Conservation (phyloP, 1,284 basidiomycete genomes). For the Apiotrichum gracile region DNA sequence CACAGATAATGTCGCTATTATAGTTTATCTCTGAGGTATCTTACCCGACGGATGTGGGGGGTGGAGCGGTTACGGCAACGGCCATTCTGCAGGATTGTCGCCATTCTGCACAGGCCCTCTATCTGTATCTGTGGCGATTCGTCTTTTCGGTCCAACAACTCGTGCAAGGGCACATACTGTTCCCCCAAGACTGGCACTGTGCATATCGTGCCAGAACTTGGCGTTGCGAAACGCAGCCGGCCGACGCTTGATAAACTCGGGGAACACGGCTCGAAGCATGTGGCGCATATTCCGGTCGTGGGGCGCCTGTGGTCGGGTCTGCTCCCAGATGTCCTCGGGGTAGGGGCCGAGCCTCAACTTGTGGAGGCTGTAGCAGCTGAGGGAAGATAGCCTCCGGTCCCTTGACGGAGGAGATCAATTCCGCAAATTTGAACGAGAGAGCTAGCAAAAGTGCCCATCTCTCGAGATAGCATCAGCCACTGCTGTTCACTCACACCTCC, state of each 20-base stretch:
- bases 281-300: conserved; percentile 9
- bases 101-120: conserved; percentile 9
- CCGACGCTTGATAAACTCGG: not conserved
- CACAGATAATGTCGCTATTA: no score
- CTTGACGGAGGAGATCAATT: conserved; percentile 8
- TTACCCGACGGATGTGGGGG: no score
- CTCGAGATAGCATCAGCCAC: no score
- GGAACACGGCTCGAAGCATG: not conserved
- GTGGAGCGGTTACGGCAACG: no score
- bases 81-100: conserved; percentile 10
- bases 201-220: conserved; percentile 9
- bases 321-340: conserved; percentile 6
- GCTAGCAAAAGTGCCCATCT: not conserved
- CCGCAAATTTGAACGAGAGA: conserved; percentile 11
- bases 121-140: not conserved
- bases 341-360: conserved; percentile 4
- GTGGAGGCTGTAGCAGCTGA: conserved; percentile 8
- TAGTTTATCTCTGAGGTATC: no score
- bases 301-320: not conserved
- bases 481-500: no score
- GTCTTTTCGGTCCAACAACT: not conserved
- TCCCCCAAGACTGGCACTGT: not conserved
- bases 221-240: conserved; percentile 1
- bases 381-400: conserved; percentile 11
- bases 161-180: not conserved